A percentile compares a stretch with the other conserved stretches of the same genome.
These are phyloP conservation scores for Kondoa subrosea DNA, from an alignment of 768 basidiomycete genomes.

Conservation along the genomic window DNA sequence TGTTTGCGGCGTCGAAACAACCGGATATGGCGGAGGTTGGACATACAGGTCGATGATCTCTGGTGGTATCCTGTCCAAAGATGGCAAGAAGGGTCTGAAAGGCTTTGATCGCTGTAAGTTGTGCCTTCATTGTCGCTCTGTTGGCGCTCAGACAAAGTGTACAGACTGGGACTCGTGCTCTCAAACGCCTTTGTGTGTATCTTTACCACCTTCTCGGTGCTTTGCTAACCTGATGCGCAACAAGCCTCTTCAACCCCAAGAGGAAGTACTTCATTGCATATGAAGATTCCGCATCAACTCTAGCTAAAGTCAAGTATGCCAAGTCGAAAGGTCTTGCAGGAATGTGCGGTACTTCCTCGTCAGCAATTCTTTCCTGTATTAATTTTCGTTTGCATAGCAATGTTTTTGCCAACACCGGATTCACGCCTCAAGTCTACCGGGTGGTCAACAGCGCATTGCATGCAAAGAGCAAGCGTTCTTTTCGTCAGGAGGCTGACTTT, in stretches of 20 bases:
- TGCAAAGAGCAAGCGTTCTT: no score
- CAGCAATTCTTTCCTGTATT: no score
- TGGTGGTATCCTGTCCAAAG: not conserved
- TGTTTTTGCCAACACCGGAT: no score
- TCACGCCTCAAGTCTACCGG: no score
- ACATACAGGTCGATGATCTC: conserved; percentile 4
- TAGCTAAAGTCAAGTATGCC: not conserved
- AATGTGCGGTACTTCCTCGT: no score
- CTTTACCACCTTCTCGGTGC: no score
- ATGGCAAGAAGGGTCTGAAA: conserved; percentile 10
- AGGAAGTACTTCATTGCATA: not conserved
- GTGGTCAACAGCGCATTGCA: no score
- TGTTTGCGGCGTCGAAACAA: not conserved
- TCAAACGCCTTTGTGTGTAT: not conserved
- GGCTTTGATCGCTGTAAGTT: not conserved
- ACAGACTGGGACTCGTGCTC: not conserved
- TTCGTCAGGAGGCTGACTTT: no score
- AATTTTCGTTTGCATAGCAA: no score
- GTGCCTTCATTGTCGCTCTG: not conserved
- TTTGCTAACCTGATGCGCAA: no score
- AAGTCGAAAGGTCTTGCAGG: not conserved
- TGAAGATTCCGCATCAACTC: not conserved
- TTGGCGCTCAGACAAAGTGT: not conserved
- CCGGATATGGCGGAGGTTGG: not conserved
- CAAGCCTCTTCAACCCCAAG: not conserved